Conservation (phyloP, 495 filamentous ascomycete genomes). For the Copromyces sp. region DNA sequence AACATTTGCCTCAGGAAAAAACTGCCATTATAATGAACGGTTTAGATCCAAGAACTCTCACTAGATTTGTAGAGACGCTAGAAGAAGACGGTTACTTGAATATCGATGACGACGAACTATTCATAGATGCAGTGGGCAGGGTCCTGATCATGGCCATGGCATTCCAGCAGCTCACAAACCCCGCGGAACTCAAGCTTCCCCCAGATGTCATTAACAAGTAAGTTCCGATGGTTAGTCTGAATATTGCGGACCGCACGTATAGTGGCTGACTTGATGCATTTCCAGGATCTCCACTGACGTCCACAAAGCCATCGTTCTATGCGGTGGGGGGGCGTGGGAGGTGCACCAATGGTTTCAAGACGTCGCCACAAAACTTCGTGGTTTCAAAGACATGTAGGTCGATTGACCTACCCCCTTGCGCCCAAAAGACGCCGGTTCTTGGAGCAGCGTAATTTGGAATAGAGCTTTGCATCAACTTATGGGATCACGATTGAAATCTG, state of each 20-base stretch:
- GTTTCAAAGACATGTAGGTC: background rate
- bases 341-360: background rate
- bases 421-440: background rate
- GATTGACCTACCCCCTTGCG: background rate
- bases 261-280: background rate
- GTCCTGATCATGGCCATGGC: background rate
- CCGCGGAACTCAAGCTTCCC: background rate
- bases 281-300: background rate
- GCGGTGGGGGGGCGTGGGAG: background rate
- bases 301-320: background rate
- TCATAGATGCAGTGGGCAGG: background rate
- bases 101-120: background rate
- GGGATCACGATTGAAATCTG: background rate
- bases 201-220: background rate
- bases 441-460: background rate
- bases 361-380: background rate
- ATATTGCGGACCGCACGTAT: background rate
- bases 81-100: background rate
- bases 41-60: too few relatives aligned
- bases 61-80: too few relatives aligned
- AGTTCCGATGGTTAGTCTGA: background rate
- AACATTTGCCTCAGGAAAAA: too few relatives aligned
- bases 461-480: background rate
- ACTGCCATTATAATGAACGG: too few relatives aligned
- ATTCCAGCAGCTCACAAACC: background rate